Evolutionary conservation across 805 yeast genomes (phyloP).

Genomic region (Cyberlindnera euphorbiiphila): DNA sequence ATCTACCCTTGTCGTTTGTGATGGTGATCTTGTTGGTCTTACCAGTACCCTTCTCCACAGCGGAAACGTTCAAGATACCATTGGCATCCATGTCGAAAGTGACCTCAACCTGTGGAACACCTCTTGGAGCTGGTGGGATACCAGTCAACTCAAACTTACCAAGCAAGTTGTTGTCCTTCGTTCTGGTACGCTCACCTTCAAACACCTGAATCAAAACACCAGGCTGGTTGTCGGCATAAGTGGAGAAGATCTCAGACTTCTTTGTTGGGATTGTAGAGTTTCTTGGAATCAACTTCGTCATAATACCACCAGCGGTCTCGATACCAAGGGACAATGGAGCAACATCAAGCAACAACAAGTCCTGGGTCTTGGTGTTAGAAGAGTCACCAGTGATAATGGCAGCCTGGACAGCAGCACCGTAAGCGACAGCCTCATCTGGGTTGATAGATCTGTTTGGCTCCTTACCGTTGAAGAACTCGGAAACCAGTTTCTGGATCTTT

Average conservation of each 20-base stretch:
- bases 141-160: constrained; percentile 73
- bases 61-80: constrained; percentile 95
- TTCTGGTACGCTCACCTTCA: constrained; percentile 92
- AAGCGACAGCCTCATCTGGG: constrained; percentile 90
- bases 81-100: constrained; percentile 46
- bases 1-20: constrained; percentile 98
- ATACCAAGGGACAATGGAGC: constrained; percentile 98
- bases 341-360: constrained; percentile 93
- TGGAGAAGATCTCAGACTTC: constrained; percentile 97
- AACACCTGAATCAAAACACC: constrained; percentile 98
- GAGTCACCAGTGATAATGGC: constrained; percentile 82
- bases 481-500: constrained; percentile 93
- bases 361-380: constrained; percentile 85
- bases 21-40: constrained; percentile 95
- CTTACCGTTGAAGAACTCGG: constrained; percentile 98
- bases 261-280: constrained; percentile 98
- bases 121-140: constrained; percentile 75
- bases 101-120: constrained; percentile 75
- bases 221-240: constrained; percentile 98
- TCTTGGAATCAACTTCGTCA: constrained; percentile 98
- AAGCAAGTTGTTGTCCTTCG: constrained; percentile 82
- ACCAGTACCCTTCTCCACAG: constrained; percentile 98
- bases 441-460: constrained; percentile 97
- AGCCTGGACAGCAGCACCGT: constrained; percentile 89
- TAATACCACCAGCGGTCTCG: constrained; percentile 99